These are phyloP conservation scores for Pseudomonodictys pantanalensis DNA, from an alignment of 495 filamentous ascomycete species.

Conservation along the genomic window DNA sequence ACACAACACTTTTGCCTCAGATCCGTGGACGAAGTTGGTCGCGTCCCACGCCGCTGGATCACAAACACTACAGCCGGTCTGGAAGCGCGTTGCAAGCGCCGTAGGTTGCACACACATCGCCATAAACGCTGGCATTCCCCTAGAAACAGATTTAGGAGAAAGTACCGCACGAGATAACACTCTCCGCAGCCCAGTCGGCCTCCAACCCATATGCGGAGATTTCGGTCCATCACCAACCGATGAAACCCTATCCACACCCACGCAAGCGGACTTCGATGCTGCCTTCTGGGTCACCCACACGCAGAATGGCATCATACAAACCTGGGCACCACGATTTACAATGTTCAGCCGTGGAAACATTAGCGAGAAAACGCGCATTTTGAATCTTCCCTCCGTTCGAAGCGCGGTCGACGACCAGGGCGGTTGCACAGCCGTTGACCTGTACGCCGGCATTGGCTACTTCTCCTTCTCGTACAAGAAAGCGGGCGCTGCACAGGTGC, in stretches of 20 bases:
- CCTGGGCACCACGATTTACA: slow-evolving; percentile 80
- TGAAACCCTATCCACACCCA: slow-evolving; percentile 35
- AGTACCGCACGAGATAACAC: slow-evolving; percentile 48
- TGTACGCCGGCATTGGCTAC: slow-evolving; percentile 92
- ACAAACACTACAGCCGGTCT: slow-evolving; percentile 46
- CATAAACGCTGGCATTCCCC: slow-evolving; percentile 68
- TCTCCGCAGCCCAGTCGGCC: slow-evolving; percentile 61
- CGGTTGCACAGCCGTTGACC: slow-evolving; percentile 63
- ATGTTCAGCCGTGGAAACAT: slow-evolving; percentile 92
- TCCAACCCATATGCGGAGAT: slow-evolving; percentile 62
- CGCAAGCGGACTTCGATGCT: slow-evolving; percentile 50
- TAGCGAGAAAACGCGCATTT: slow-evolving; percentile 77
- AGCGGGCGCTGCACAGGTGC: slow-evolving; percentile 64
- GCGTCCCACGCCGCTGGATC: not conserved
- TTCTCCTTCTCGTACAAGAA: slow-evolving; percentile 78
- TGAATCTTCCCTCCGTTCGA: slow-evolving; percentile 48
- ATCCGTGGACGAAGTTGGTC: slow-evolving; percentile 51
- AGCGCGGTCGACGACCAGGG: slow-evolving; percentile 9
- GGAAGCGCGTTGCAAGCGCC: slow-evolving; percentile 46
- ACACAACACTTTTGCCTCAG: slow-evolving; percentile 53
- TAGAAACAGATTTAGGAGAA: slow-evolving; percentile 3
- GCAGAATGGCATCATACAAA: slow-evolving; percentile 80
- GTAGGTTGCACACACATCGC: slow-evolving; percentile 66
- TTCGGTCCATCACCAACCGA: slow-evolving; percentile 54
- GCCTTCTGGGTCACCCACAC: slow-evolving; percentile 73